Percentiles rank a stretch among this genome's conserved stretches.
Conservation (phyloP, 805 yeast genomes). For the Suhomyces prunicola region DNA sequence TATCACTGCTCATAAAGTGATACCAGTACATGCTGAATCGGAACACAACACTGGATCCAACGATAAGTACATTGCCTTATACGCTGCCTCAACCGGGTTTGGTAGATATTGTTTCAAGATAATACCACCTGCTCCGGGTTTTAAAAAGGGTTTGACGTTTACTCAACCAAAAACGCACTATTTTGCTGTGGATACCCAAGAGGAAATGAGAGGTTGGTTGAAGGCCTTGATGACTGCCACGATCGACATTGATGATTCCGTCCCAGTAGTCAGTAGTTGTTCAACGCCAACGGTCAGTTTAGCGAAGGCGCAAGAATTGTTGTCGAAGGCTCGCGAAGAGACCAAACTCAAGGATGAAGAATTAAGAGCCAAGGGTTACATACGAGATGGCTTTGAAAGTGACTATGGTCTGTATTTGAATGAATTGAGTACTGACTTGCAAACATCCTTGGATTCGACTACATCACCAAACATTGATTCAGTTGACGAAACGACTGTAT, state of each 20-base stretch:
- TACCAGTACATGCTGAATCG: constrained; percentile 53
- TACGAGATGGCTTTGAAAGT: constrained; percentile 24
- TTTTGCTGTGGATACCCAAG: constrained; percentile 89
- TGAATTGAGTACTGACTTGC: constrained; percentile 14
- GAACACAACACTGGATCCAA: constrained; percentile 57
- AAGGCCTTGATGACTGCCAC: constrained; percentile 93
- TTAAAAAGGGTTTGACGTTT: constrained; percentile 89
- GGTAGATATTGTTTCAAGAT: constrained; percentile 92
- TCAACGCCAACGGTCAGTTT: constrained; percentile 93
- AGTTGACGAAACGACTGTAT: constrained; percentile 31
- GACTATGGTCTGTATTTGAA: constrained; percentile 11
- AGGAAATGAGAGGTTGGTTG: constrained; percentile 95
- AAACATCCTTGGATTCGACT: constrained; percentile 25
- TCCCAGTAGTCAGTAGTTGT: constrained; percentile 89
- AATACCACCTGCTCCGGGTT: constrained; percentile 97
- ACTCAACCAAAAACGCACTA: constrained; percentile 95
- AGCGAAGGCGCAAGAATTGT: constrained; percentile 79
- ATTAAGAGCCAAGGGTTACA: constrained; percentile 40
- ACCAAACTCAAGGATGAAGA: constrained; percentile 55
- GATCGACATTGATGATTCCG: constrained; percentile 89
- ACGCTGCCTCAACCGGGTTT: constrained; percentile 90
- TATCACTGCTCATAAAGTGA: constrained; percentile 88
- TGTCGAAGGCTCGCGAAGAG: constrained; percentile 78
- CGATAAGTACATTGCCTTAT: constrained; percentile 79
- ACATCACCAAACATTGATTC: constrained; percentile 31